Evolutionary conservation across 257 asterid genomes (phyloP), one percentile per base, ranked within the genome.

Genomic region (Jasminum sambac): DNA sequence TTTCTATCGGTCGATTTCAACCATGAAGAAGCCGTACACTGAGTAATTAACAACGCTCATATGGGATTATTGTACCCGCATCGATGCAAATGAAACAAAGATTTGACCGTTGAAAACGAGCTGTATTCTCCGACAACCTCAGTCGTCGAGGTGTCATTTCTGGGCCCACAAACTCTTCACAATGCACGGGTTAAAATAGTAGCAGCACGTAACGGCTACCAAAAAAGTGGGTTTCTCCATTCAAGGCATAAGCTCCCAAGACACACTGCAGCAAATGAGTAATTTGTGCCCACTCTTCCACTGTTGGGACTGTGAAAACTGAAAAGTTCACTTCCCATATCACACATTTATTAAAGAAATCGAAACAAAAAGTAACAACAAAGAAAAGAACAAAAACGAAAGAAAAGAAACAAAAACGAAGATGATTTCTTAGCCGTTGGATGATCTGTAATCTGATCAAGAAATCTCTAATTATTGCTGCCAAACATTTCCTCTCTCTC

Each of bases 101-200:
- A 79, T 78, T 76, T 74, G 90, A 87, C 94, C 90, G 89, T 85
- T 87, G 91, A 75, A 75, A 76, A 70, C 83, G 88, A 83, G 88
- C 85, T 83, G 90, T 79, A 78, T 71, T 70, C 72, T 65, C 80
- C 79, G 80, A 81, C 83, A 79, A 66, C 82, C 76, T 78, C 69
- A 77, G 83, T 70, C 66, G 70, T 75, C 80, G 85, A 72, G 85
- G n/a, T n/a, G n/a, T 78, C 87, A 64, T 69, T 23, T 67, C 55
- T 73, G 59, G 70, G 24, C 63, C 39, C 41, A 68, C 74, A 50
- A 37, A 26, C 43, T 37, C 59, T 16, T 36, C 48, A 1, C 17
- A 38, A 25, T 70, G 67, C 72, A 13, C 80, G 42, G 23, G 71
- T 43, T 59, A 76, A n/a, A 44, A 12, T 3, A 44, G 4, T n/a